Evolutionary conservation across 2,329 filamentous ascomycete species (phyloP).

Genomic region (Cucurbitaria berberidis): DNA sequence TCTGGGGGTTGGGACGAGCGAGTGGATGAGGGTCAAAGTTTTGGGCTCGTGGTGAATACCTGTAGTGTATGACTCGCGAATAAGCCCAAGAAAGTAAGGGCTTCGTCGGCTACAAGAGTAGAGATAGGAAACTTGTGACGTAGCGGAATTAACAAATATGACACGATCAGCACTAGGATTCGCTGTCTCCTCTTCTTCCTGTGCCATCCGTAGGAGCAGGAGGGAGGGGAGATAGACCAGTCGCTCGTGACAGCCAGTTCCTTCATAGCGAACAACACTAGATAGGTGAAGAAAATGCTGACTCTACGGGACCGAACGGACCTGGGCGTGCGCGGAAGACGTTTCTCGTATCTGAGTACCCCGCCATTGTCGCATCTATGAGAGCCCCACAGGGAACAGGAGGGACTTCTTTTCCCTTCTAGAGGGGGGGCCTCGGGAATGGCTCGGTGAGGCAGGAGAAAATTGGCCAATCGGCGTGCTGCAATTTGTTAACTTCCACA

Average conservation of each 20-base stretch:
- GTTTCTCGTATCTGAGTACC: conserved; percentile 10
- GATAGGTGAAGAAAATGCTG: no score
- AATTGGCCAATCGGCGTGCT: conserved; percentile 19
- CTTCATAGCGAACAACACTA: no score
- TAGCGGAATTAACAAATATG: neutral
- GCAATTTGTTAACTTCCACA: conserved; percentile 19
- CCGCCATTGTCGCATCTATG: neutral
- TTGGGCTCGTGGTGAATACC: conserved; percentile 50
- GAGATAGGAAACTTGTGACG: neutral
- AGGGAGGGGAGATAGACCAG: no score
- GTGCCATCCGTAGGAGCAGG: no score
- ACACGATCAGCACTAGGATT: neutral
- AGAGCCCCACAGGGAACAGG: conserved; percentile 6
- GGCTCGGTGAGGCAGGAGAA: conserved; percentile 10
- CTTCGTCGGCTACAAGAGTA: no score
- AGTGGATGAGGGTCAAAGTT: conserved; percentile 86
- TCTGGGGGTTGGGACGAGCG: conserved; percentile 78
- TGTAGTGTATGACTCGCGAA: no score
- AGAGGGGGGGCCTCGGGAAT: conserved; percentile 5
- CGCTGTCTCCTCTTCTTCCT: no score
- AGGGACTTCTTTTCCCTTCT: conserved; percentile 24
- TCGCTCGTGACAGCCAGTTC: no score
- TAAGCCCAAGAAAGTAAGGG: no score
- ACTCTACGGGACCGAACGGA: no score
- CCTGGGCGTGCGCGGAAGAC: conserved; percentile 5